phyloP scores from a whole-genome alignment of 257 asterid species.

The Perilla frutescens region DNA sequence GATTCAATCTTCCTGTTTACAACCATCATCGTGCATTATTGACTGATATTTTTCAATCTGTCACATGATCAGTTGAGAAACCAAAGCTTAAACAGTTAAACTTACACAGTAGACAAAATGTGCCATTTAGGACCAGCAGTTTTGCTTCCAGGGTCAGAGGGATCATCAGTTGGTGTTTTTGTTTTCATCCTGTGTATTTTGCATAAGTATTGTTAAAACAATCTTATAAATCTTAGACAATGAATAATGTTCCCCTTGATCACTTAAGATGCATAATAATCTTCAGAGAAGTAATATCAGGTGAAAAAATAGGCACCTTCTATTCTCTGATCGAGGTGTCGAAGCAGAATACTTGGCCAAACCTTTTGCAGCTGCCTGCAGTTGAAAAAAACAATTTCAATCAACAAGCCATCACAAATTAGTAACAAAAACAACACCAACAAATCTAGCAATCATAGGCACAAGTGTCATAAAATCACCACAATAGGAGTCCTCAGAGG shows the following conservation, averaged over 20 bases:
- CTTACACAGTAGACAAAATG: constrained; percentile 83
- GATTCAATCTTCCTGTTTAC: neutral
- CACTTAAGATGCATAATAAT: constrained; percentile 5
- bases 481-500: constrained; percentile 69
- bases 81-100: constrained; percentile 12
- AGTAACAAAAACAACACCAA: neutral
- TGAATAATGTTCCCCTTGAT: neutral
- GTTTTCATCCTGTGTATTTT: constrained; percentile 63
- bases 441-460: neutral
- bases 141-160: constrained; percentile 63
- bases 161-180: constrained; percentile 57
- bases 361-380: constrained; percentile 54
- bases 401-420: neutral
- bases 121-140: constrained; percentile 83
- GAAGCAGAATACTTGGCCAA: constrained; percentile 47
- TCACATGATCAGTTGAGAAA: neutral
- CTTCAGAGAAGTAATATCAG: neutral
- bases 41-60: neutral
- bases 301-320: constrained; percentile 48
- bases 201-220: constrained; percentile 6
- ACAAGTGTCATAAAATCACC: constrained; percentile 28
- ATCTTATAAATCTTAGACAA: neutral
- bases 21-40: neutral
- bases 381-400: neutral
- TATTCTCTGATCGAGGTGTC: constrained; percentile 62